A percentile compares a stretch with the other conserved stretches of the same genome.
Conservation (phyloP, 768 basidiomycete genomes). For the Dacryopinax primogenitus region DNA sequence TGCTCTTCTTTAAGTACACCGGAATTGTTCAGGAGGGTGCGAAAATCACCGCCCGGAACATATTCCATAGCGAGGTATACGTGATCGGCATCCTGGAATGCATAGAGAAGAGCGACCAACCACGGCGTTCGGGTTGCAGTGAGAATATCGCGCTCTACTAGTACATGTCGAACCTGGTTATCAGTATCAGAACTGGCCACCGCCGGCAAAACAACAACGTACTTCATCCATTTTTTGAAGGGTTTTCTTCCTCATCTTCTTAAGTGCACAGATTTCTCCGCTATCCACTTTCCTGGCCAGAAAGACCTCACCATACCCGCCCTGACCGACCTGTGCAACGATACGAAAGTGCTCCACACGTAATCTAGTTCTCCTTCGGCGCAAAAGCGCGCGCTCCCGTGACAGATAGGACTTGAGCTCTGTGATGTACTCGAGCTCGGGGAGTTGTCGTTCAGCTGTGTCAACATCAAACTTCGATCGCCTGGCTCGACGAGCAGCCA, state of each 20-base stretch:
- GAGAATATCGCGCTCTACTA: constrained; percentile 94
- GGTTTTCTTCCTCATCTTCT: constrained; percentile 93
- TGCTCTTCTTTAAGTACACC: constrained; percentile 96
- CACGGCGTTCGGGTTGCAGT: constrained; percentile 96
- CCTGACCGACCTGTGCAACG: constrained; percentile 96
- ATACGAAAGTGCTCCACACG: constrained; percentile 94
- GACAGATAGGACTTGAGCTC: constrained; percentile 92
- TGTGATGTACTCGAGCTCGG: constrained; percentile 43
- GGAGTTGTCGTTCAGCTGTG: constrained; percentile 54
- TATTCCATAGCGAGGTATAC: constrained; percentile 99
- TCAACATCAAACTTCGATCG: constrained; percentile 72
- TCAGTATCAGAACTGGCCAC: background rate
- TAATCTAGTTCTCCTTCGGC: constrained; percentile 84
- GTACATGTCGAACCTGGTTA: constrained; percentile 83
- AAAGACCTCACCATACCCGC: constrained; percentile 96
- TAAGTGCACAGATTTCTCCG: constrained; percentile 90
- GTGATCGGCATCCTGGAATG: constrained; percentile 83
- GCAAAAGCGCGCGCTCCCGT: constrained; percentile 81
- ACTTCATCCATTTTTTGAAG: constrained; percentile 98
- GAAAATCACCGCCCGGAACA: constrained; percentile 95
- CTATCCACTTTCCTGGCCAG: constrained; percentile 90
- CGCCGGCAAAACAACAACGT: constrained; percentile 15
- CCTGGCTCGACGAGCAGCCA: constrained; percentile 74
- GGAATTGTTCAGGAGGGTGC: constrained; percentile 93
- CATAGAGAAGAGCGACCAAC: constrained; percentile 88